phyloP scores from a whole-genome alignment of 2,329 filamentous ascomycete genomes.

The Thielaviopsis populi region DNA sequence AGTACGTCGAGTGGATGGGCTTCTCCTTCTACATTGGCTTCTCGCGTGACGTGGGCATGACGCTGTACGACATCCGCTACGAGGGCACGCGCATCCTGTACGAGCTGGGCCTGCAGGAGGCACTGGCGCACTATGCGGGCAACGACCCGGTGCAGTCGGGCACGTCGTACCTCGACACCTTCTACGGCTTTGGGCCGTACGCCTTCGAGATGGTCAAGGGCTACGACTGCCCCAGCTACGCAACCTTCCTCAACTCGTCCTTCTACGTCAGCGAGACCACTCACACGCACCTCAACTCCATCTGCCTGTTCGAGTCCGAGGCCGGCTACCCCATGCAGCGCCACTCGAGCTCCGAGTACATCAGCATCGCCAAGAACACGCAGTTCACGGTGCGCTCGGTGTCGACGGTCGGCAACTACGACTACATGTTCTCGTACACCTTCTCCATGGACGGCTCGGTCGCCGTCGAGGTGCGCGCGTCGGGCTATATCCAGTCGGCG shows the following conservation, averaged over 20 bases:
- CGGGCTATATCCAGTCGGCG: constrained; percentile 26
- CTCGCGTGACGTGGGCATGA: constrained; percentile 30
- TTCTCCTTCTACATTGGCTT: constrained; percentile 37
- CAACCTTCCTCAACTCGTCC: constrained; percentile 25
- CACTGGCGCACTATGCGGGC: constrained; percentile 37
- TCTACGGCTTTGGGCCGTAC: constrained; percentile 26
- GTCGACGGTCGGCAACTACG: constrained; percentile 29
- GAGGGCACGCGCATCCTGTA: constrained; percentile 37
- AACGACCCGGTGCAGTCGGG: constrained; percentile 30
- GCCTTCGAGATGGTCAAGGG: constrained; percentile 28
- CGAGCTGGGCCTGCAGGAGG: constrained; percentile 38
- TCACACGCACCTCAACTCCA: constrained; percentile 22
- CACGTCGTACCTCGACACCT: constrained; percentile 31
- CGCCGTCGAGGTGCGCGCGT: constrained; percentile 28
- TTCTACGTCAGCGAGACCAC: constrained; percentile 23
- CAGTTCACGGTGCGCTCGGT: constrained; percentile 20
- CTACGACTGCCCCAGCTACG: constrained; percentile 29
- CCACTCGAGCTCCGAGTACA: constrained; percentile 22
- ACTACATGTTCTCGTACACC: constrained; percentile 27
- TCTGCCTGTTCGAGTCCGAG: constrained; percentile 29
- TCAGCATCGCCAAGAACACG: constrained; percentile 23
- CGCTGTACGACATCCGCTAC: constrained; percentile 35
- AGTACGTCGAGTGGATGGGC: constrained; percentile 38
- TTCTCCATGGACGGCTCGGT: constrained; percentile 27
- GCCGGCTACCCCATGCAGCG: constrained; percentile 26